Evolutionary conservation across 1,284 basidiomycete genomes (phyloP).

Genomic region (Pholiota adiposa): DNA sequence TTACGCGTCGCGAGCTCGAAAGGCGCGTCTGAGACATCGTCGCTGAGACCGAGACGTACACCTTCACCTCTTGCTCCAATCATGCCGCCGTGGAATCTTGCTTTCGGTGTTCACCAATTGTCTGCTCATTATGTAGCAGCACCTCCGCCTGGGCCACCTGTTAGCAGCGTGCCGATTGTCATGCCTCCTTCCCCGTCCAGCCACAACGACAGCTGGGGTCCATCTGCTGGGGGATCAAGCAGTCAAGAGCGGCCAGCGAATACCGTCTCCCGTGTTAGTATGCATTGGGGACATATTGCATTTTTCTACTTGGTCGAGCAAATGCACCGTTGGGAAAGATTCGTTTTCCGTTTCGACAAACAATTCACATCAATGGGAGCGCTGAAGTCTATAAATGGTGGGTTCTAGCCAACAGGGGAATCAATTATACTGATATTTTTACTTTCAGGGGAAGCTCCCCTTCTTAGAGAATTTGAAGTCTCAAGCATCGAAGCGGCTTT

Average conservation of each 20-base stretch:
- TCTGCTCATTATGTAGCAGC: conserved; percentile 36
- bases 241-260: conserved; percentile 23
- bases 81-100: conserved; percentile 36
- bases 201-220: conserved; percentile 26
- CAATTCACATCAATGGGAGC: conserved; percentile 72
- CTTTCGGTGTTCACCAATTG: conserved; percentile 35
- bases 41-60: conserved; percentile 32
- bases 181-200: conserved; percentile 37
- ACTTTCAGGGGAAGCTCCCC: conserved; percentile 63
- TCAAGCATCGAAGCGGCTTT: conserved; percentile 68
- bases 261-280: conserved; percentile 39
- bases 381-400: conserved; percentile 69
- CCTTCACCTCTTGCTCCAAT: conserved; percentile 37
- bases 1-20: conserved; percentile 52
- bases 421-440: conserved; percentile 12
- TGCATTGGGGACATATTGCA: conserved; percentile 78
- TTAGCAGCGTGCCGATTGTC: conserved; percentile 35
- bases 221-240: conserved; percentile 17
- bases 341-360: conserved; percentile 76
- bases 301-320: conserved; percentile 77
- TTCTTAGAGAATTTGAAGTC: conserved; percentile 75
- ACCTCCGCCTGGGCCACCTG: conserved; percentile 40
- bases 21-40: conserved; percentile 22
- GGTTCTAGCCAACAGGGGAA: conserved; percentile 28
- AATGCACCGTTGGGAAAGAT: conserved; percentile 80